These are phyloP conservation scores for Eutrema salsugineum DNA, from an alignment of 441 rosid genomes.

Conservation along the genomic window DNA sequence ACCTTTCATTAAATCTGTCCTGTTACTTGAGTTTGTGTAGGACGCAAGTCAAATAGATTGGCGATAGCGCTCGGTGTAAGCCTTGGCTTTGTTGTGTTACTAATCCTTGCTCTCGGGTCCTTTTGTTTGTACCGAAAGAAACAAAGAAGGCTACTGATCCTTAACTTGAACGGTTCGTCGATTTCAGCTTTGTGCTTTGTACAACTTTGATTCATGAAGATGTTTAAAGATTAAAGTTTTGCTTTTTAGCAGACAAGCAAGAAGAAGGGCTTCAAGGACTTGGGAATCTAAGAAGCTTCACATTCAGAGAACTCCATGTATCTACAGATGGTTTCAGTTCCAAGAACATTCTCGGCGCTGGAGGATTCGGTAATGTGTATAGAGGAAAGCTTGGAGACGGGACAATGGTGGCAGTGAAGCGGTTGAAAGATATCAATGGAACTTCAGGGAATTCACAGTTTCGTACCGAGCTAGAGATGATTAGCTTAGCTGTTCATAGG, in stretches of 20 bases:
- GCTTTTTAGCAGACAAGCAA: slow-evolving; percentile 48
- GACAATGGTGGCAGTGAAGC: slow-evolving; percentile 74
- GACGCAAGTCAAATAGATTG: slow-evolving; percentile 57
- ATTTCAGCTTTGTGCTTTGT: background rate
- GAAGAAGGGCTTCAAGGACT: slow-evolving; percentile 64
- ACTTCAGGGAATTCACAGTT: slow-evolving; percentile 78
- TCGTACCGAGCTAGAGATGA: slow-evolving; percentile 82
- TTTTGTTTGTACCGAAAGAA: slow-evolving; percentile 55
- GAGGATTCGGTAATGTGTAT: slow-evolving; percentile 93
- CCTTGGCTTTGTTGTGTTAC: slow-evolving; percentile 45
- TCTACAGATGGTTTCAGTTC: slow-evolving; percentile 78
- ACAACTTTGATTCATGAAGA: background rate
- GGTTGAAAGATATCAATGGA: slow-evolving; percentile 72
- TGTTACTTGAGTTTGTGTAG: slow-evolving; percentile 24
- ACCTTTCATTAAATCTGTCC: background rate
- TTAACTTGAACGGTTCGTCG: slow-evolving; percentile 54
- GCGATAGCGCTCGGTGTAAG: slow-evolving; percentile 68
- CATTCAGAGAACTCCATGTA: slow-evolving; percentile 76
- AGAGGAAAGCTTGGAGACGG: slow-evolving; percentile 82
- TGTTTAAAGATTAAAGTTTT: background rate
- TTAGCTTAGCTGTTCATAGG: slow-evolving; percentile 90
- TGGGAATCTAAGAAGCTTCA: slow-evolving; percentile 72
- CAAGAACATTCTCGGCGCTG: slow-evolving; percentile 77
- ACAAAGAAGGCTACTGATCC: slow-evolving; percentile 39
- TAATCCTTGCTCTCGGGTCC: slow-evolving; percentile 41